Conservation (phyloP, 352 stramenopile genomes). For the Globisporangium paddicum region DNA sequence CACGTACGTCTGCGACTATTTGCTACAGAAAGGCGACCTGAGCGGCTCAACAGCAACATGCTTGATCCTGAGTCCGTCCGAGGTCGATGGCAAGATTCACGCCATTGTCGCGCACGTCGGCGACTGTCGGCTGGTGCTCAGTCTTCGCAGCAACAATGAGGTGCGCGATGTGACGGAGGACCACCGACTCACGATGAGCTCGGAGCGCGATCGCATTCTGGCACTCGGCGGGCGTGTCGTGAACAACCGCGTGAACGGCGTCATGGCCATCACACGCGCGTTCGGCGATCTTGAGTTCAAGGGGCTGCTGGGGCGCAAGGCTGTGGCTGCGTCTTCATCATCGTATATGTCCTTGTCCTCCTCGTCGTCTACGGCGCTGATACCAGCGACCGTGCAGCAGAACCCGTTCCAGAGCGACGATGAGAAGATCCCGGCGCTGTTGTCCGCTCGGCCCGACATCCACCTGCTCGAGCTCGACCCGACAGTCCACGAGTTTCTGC, state of each 20-base stretch:
- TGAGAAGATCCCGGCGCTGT: slow-evolving; percentile 44
- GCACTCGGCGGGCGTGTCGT: slow-evolving; percentile 55
- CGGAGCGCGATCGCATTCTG: slow-evolving; percentile 52
- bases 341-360: slow-evolving; percentile 4
- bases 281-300: slow-evolving; percentile 88
- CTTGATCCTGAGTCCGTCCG: slow-evolving; percentile 28
- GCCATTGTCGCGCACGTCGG: slow-evolving; percentile 61
- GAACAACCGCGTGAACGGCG: slow-evolving; percentile 81
- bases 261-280: slow-evolving; percentile 81
- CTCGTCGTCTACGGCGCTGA: slow-evolving; percentile 1
- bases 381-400: slow-evolving; percentile 15
- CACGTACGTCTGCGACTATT: slow-evolving; percentile 58
- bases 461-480: slow-evolving; percentile 30
- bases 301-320: slow-evolving; percentile 22
- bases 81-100: slow-evolving; percentile 13
- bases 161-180: slow-evolving; percentile 56
- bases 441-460: slow-evolving; percentile 55
- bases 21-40: slow-evolving; percentile 65
- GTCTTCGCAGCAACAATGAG: slow-evolving; percentile 28
- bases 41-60: slow-evolving; percentile 80
- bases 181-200: slow-evolving; percentile 46
- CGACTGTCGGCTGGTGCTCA: slow-evolving; percentile 68
- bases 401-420: slow-evolving; percentile 42
- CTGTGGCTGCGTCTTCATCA: background rate
- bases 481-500: slow-evolving; percentile 46